Conservation (phyloP, 2,329 filamentous ascomycete species). For the Exserohilum turcica region DNA sequence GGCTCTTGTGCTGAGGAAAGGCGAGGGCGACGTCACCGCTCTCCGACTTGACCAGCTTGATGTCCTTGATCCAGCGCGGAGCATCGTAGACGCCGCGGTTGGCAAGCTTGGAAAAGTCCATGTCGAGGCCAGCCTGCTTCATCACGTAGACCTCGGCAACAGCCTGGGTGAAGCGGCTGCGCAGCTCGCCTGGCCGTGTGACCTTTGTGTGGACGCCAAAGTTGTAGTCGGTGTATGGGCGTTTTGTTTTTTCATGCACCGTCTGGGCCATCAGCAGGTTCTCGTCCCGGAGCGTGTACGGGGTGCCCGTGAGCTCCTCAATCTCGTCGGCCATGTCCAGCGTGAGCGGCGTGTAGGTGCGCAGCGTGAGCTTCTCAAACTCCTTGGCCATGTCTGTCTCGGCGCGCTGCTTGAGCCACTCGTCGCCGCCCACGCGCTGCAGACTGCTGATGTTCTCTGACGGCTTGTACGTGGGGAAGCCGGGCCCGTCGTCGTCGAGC, state of each 20-base stretch:
- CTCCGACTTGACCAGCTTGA: conserved; percentile 29
- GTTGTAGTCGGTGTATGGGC: conserved; percentile 36
- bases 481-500: conserved; percentile 31
- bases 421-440: conserved; percentile 58
- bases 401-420: conserved; percentile 47
- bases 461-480: conserved; percentile 14
- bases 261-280: conserved; percentile 38
- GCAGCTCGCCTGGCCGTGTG: conserved; percentile 22
- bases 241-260: conserved; percentile 41
- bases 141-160: conserved; percentile 62
- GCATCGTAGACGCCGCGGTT: conserved; percentile 37
- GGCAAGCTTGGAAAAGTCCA: conserved; percentile 34
- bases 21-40: conserved; percentile 29
- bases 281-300: conserved; percentile 36
- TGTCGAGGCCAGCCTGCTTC: conserved; percentile 31
- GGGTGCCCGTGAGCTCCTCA: conserved; percentile 38
- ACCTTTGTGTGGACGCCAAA: conserved; percentile 31
- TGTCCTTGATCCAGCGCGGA: conserved; percentile 37
- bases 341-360: conserved; percentile 40
- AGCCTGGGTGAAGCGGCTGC: conserved; percentile 58
- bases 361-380: conserved; percentile 43
- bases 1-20: conserved; percentile 26
- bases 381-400: conserved; percentile 37
- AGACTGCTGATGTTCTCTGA: conserved; percentile 46
- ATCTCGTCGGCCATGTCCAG: conserved; percentile 39